Conservation (phyloP, 441 rosid genomes). For the Adansonia gregorii region DNA sequence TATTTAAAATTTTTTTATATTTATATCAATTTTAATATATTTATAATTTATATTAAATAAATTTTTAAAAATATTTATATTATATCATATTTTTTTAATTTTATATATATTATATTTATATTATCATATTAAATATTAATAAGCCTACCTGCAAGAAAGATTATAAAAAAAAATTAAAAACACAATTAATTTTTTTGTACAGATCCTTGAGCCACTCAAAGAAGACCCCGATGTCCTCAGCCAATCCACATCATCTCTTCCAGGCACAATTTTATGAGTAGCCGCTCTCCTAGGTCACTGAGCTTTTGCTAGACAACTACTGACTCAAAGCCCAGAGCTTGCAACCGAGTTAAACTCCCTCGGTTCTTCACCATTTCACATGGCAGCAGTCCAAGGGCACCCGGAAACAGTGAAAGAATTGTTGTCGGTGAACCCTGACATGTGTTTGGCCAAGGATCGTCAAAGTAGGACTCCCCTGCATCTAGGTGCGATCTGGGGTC, state of each 20-base stretch:
- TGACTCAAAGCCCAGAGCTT: slow-evolving; percentile 32
- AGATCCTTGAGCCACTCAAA: neutral
- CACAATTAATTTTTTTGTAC: neutral
- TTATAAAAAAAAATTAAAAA: neutral
- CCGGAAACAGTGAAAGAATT: slow-evolving; percentile 35
- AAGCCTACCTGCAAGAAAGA: neutral
- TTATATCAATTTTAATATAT: no score
- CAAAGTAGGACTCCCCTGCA: slow-evolving; percentile 44
- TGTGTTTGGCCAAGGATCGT: slow-evolving; percentile 26
- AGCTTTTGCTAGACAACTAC: slow-evolving; percentile 30
- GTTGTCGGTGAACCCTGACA: slow-evolving; percentile 24
- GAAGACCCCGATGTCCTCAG: slow-evolving; percentile 14
- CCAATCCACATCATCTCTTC: neutral
- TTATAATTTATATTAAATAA: no score
- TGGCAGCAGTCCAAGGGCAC: slow-evolving; percentile 41
- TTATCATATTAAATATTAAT: no score
- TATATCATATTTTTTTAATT: no score
- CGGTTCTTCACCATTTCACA: slow-evolving; percentile 40
- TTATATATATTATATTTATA: no score
- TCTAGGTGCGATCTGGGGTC: slow-evolving; percentile 41
- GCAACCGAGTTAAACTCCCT: slow-evolving; percentile 32
- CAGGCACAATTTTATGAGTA: slow-evolving; percentile 34
- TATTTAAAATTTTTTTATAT: no score
- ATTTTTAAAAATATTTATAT: no score
- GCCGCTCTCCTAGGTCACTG: slow-evolving; percentile 41